phyloP scores from a whole-genome alignment of 2,329 filamentous ascomycete genomes.

The Verticillium dahliae region DNA sequence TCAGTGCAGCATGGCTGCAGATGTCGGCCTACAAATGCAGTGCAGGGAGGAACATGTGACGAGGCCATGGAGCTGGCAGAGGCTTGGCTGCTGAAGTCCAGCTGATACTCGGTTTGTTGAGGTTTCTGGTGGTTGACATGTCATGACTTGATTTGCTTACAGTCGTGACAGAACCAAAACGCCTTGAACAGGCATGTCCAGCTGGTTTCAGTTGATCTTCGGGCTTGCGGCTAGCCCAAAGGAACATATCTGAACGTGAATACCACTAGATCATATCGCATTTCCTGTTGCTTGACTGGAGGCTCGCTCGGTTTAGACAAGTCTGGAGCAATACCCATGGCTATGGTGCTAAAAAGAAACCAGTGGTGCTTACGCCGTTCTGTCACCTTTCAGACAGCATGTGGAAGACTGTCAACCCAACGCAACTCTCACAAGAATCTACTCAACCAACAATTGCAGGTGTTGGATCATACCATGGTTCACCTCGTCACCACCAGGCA shows the following conservation, averaged over 20 bases:
- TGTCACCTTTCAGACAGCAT: too few species aligned
- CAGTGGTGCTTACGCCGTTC: too few species aligned
- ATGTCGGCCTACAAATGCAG: not conserved
- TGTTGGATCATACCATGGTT: slow-evolving; percentile 10
- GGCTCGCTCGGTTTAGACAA: too few species aligned
- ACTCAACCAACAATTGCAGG: not conserved
- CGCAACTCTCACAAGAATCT: too few species aligned
- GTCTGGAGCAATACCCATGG: too few species aligned
- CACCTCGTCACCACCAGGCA: slow-evolving; percentile 8
- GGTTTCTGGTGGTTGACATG: not conserved
- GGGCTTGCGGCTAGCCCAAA: too few species aligned
- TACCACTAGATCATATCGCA: too few species aligned
- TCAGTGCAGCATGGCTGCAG: not conserved
- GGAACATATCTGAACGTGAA: too few species aligned
- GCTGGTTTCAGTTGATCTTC: too few species aligned
- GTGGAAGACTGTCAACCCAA: too few species aligned
- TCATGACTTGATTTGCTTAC: not conserved
- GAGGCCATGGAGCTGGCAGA: not conserved
- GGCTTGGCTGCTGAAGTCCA: not conserved
- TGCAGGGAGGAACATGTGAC: not conserved
- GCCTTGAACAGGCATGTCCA: not conserved
- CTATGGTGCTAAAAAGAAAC: too few species aligned
- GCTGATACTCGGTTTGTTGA: not conserved
- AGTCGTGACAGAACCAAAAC: not conserved
- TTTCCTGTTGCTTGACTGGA: too few species aligned